Conservation (phyloP, 2,329 filamentous ascomycete genomes). For the Hymenoscyphus salicellus region DNA sequence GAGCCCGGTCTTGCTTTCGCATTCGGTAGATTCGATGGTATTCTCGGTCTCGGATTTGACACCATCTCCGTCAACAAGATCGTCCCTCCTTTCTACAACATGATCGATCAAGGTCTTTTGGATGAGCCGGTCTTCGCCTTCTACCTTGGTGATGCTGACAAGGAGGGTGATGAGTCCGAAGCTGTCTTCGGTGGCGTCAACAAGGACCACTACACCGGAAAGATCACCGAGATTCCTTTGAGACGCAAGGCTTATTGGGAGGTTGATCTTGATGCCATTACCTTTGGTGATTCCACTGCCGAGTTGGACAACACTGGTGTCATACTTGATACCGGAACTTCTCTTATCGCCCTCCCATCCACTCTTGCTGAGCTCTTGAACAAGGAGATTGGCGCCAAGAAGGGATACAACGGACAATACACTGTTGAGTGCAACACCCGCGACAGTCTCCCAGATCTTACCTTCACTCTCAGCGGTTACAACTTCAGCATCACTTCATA, state of each 20-base stretch:
- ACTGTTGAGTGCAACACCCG: constrained; percentile 85
- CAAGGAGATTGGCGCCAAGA: constrained; percentile 96
- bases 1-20: constrained; percentile 97
- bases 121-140: constrained; percentile 95
- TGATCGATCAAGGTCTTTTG: constrained; percentile 84
- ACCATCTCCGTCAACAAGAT: constrained; percentile 97
- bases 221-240: constrained; percentile 89
- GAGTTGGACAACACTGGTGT: constrained; percentile 93
- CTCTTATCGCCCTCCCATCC: constrained; percentile 89
- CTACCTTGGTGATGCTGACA: constrained; percentile 77
- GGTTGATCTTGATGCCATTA: constrained; percentile 90
- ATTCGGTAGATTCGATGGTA: constrained; percentile 96
- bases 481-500: constrained; percentile 86
- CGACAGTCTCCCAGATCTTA: constrained; percentile 80
- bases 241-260: constrained; percentile 99
- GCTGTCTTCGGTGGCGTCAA: constrained; percentile 88
- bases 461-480: constrained; percentile 84
- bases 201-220: constrained; percentile 73
- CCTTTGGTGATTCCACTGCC: constrained; percentile 79
- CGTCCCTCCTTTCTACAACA: constrained; percentile 92
- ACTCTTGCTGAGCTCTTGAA: constrained; percentile 94
- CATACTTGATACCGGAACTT: constrained; percentile 97
- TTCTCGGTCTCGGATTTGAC: constrained; percentile 90
- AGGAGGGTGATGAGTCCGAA: constrained; percentile 74
- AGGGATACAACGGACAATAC: constrained; percentile 96